Percentiles rank a stretch among this genome's conserved stretches.
phyloP scores from a whole-genome alignment of 2,329 filamentous ascomycete species.

The Pseudogymnoascus sp. region DNA sequence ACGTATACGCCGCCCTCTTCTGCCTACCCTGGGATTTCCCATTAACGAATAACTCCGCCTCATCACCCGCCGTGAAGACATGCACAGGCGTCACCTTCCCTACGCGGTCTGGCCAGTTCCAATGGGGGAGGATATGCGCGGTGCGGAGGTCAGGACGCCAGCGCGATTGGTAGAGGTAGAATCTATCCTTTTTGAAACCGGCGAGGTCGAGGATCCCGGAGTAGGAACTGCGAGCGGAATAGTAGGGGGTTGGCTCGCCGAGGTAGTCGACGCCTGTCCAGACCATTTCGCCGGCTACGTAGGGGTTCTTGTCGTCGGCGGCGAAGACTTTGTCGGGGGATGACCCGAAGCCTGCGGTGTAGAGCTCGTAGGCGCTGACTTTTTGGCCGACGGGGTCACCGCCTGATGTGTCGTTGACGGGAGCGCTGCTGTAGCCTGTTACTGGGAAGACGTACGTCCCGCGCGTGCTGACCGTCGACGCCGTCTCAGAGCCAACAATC shows the following conservation, averaged over 20 bases:
- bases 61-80: slow-evolving; percentile 46
- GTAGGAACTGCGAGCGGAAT: slow-evolving; percentile 44
- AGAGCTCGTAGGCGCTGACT: slow-evolving; percentile 49
- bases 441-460: slow-evolving; percentile 50
- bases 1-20: slow-evolving; percentile 33
- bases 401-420: slow-evolving; percentile 35
- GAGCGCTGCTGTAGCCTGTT: slow-evolving; percentile 33
- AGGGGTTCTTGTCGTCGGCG: slow-evolving; percentile 42
- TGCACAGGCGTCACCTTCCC: slow-evolving; percentile 48
- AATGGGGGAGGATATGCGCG: slow-evolving; percentile 51
- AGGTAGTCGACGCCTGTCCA: slow-evolving; percentile 48
- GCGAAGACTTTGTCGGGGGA: slow-evolving; percentile 49
- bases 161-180: slow-evolving; percentile 48
- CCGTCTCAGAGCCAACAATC: slow-evolving; percentile 39
- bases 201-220: slow-evolving; percentile 47
- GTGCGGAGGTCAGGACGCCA: slow-evolving; percentile 44
- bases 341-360: slow-evolving; percentile 41
- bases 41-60: slow-evolving; percentile 51
- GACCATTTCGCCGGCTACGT: slow-evolving; percentile 48
- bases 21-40: slow-evolving; percentile 40
- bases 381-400: slow-evolving; percentile 33
- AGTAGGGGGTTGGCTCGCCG: slow-evolving; percentile 44
- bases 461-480: slow-evolving; percentile 43
- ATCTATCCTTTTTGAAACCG: slow-evolving; percentile 39
- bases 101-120: slow-evolving; percentile 47